Percentiles rank a stretch among this genome's conserved stretches.
Evolutionary conservation across 192 early-diverging fungal genomes (phyloP).

Genomic region (Coemansia sp.): DNA sequence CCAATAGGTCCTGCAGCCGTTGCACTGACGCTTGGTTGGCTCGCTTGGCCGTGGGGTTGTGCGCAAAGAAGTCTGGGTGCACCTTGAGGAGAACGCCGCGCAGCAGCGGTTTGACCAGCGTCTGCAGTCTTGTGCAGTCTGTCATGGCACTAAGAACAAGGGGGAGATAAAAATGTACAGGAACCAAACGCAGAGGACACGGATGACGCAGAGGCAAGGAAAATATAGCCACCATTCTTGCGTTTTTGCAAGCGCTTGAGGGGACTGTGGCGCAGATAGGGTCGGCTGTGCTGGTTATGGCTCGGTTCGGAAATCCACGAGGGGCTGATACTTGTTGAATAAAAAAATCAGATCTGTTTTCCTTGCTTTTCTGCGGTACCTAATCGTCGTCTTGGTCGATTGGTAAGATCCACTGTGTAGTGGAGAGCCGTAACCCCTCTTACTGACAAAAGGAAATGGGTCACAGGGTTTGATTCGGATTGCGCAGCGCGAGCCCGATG

Average conservation of each 20-base stretch:
- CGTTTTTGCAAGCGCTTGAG: too few relatives aligned
- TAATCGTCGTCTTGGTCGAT: background rate
- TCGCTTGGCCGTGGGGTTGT: conserved; percentile 32
- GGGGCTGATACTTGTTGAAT: too few relatives aligned
- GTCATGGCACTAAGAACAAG: background rate
- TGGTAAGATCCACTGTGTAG: too few relatives aligned
- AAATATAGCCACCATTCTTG: too few relatives aligned
- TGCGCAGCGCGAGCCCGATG: too few relatives aligned
- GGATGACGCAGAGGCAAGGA: too few relatives aligned
- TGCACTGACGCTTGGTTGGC: conserved; percentile 43
- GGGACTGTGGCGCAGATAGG: background rate
- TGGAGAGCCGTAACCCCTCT: too few relatives aligned
- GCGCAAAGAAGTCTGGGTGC: conserved; percentile 46
- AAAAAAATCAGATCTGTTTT: background rate
- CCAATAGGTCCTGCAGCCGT: conserved; percentile 43
- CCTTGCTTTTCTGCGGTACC: background rate
- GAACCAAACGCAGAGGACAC: background rate
- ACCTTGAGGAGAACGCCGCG: conserved; percentile 41
- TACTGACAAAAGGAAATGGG: too few relatives aligned
- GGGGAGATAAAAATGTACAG: background rate
- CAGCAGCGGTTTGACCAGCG: conserved; percentile 42
- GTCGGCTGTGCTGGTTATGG: background rate
- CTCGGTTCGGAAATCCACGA: background rate
- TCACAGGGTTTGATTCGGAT: background rate
- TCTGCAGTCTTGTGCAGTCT: conserved; percentile 18